Percentiles rank a stretch among this genome's conserved stretches.
Conservation (phyloP, 768 basidiomycete genomes). For the Paxillus involutus region DNA sequence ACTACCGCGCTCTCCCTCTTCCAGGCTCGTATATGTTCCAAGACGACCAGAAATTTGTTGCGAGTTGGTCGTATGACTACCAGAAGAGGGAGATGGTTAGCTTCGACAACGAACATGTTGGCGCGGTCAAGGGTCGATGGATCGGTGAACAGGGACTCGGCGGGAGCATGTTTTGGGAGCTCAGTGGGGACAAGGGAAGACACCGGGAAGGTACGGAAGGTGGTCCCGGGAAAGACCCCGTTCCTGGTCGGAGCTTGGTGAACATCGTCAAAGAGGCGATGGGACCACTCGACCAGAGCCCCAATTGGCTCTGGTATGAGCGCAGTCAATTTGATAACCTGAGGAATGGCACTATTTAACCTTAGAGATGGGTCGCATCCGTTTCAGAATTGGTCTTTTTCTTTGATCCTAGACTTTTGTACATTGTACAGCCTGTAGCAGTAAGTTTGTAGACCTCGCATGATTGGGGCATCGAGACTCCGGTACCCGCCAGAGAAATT, state of each 20-base stretch:
- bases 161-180: constrained; percentile 95
- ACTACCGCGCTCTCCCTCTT: constrained; percentile 87
- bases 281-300: constrained; percentile 64
- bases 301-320: constrained; percentile 84
- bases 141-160: constrained; percentile 75
- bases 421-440: neutral
- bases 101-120: constrained; percentile 74
- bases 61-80: constrained; percentile 85
- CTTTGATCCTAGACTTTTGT: neutral
- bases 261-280: constrained; percentile 75
- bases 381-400: neutral
- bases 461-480: no score
- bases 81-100: constrained; percentile 76
- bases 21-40: constrained; percentile 64
- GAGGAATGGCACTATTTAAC: constrained; percentile 57
- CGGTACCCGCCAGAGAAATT: neutral
- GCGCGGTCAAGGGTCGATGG: constrained; percentile 74
- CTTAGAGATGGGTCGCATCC: neutral
- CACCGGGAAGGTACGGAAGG: constrained; percentile 70
- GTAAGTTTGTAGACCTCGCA: neutral
- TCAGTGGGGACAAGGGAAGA: constrained; percentile 81
- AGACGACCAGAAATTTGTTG: constrained; percentile 59
- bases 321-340: constrained; percentile 80
- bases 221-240: constrained; percentile 71
- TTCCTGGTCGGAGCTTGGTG: constrained; percentile 71